A percentile compares a stretch with the other conserved stretches of the same genome.
phyloP scores from a whole-genome alignment of 176 grass and related monocot genomes.

The Lolium perenne region DNA sequence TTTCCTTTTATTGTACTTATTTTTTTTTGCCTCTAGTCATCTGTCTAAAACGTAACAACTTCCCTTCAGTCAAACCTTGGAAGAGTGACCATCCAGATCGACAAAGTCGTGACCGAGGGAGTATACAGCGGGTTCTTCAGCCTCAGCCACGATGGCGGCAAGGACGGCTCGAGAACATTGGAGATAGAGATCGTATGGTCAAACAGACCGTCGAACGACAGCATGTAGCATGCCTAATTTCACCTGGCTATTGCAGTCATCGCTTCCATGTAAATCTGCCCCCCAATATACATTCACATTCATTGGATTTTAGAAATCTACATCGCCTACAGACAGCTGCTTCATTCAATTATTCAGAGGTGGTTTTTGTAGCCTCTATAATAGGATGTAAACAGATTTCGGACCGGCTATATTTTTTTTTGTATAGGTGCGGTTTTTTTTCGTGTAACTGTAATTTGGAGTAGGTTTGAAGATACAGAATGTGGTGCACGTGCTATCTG shows the following conservation, averaged over 20 bases:
- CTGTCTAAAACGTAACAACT: conserved; percentile 25
- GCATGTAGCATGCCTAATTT: conserved; percentile 45
- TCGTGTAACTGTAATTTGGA: conserved; percentile 55
- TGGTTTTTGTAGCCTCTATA: conserved; percentile 29
- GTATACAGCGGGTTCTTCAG: conserved; percentile 92
- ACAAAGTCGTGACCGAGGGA: conserved; percentile 92
- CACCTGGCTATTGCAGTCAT: not conserved
- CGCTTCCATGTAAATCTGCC: conserved; percentile 51
- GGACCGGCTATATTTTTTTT: conserved; percentile 28
- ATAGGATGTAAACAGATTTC: conserved; percentile 43
- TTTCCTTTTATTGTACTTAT: not conserved
- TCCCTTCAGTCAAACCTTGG: conserved; percentile 72
- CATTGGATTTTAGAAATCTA: conserved; percentile 41
- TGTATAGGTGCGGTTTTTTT: conserved; percentile 60
- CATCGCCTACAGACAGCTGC: conserved; percentile 32
- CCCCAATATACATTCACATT: conserved; percentile 44
- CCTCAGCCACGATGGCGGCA: conserved; percentile 90
- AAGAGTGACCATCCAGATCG: conserved; percentile 94
- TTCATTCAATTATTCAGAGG: conserved; percentile 32
- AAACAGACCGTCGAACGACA: conserved; percentile 72
- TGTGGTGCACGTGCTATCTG: not conserved
- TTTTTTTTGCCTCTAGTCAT: not conserved
- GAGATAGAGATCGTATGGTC: conserved; percentile 99
- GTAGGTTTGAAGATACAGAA: conserved; percentile 2
- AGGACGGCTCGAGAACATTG: conserved; percentile 84